Percentiles rank a stretch among this genome's conserved stretches.
Conservation (phyloP, 768 basidiomycete species). For the Amanita brunnescens region DNA sequence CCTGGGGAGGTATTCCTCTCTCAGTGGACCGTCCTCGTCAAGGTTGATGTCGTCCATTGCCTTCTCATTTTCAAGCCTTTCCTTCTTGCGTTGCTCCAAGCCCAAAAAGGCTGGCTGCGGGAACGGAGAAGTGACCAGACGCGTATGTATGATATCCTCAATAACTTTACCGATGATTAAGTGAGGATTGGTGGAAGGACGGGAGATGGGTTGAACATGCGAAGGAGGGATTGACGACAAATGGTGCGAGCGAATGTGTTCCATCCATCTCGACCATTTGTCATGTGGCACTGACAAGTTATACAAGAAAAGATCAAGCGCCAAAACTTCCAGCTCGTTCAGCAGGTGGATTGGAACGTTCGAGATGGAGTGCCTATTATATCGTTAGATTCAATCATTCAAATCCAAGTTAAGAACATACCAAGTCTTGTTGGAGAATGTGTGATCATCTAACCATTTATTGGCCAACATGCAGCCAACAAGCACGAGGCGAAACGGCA, state of each 20-base stretch:
- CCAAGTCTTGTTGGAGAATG: slow-evolving; percentile 88
- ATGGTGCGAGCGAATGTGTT: slow-evolving; percentile 58
- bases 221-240: slow-evolving; percentile 47
- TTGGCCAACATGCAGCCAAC: slow-evolving; percentile 82
- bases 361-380: slow-evolving; percentile 68
- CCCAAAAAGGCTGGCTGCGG: slow-evolving; percentile 68
- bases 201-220: slow-evolving; percentile 68
- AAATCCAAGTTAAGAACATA: slow-evolving; percentile 23
- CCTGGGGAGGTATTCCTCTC: slow-evolving; percentile 73
- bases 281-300: slow-evolving; percentile 57
- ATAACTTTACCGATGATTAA: slow-evolving; percentile 59
- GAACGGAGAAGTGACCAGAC: slow-evolving; percentile 24
- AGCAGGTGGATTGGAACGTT: slow-evolving; percentile 61
- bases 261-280: slow-evolving; percentile 68
- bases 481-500: slow-evolving; percentile 66
- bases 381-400: slow-evolving; percentile 7
- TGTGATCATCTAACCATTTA: slow-evolving; percentile 86
- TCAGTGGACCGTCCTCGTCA: slow-evolving; percentile 74
- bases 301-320: slow-evolving; percentile 62
- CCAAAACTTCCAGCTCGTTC: slow-evolving; percentile 64
- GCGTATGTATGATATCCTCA: slow-evolving; percentile 57
- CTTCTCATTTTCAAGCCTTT: slow-evolving; percentile 38
- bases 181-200: slow-evolving; percentile 66
- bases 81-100: slow-evolving; percentile 53
- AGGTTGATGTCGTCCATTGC: slow-evolving; percentile 62